A percentile compares a stretch with the other conserved stretches of the same genome.
Conservation (phyloP, 2,329 filamentous ascomycete genomes). For the Exutisphaerella laricina region DNA sequence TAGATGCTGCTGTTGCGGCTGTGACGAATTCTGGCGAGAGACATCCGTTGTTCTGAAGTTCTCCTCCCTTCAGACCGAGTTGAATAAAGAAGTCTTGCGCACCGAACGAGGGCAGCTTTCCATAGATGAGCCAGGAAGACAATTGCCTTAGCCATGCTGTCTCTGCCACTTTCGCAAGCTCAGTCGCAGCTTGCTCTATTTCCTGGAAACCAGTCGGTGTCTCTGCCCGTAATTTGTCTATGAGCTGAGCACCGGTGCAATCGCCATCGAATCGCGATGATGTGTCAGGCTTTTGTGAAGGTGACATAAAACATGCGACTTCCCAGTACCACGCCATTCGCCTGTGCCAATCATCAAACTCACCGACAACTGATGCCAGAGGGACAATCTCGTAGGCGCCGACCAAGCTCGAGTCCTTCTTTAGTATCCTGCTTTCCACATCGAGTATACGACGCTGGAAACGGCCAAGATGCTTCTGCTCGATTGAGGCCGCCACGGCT, state of each 20-base stretch:
- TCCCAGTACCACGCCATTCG: conserved; percentile 82
- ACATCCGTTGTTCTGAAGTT: conserved; percentile 53
- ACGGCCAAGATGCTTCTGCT: conserved; percentile 64
- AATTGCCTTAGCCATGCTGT: conserved; percentile 87
- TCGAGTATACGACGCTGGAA: conserved; percentile 82
- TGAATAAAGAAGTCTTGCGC: conserved; percentile 79
- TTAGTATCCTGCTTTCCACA: conserved; percentile 73
- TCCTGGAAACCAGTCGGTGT: conserved; percentile 84
- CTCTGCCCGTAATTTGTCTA: conserved; percentile 69
- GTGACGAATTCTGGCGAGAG: conserved; percentile 77
- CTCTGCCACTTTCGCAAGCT: conserved; percentile 72
- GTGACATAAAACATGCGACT: conserved; percentile 63
- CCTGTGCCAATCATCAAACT: conserved; percentile 83
- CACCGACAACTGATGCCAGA: conserved; percentile 72
- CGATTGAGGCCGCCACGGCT: conserved; percentile 74
- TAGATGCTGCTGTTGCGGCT: conserved; percentile 66
- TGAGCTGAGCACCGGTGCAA: conserved; percentile 54
- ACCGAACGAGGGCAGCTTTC: conserved; percentile 70
- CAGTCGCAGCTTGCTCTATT: conserved; percentile 68
- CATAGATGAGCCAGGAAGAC: conserved; percentile 86
- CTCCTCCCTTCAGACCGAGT: conserved; percentile 28
- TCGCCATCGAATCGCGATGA: neutral
- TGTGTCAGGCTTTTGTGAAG: conserved; percentile 16
- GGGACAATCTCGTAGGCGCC: conserved; percentile 93
- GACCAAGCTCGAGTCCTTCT: conserved; percentile 70